Base-by-base conservation (phyloP, 2,329 filamentous ascomycete genomes). In the Torrubiellomyces zombiae region DNA sequence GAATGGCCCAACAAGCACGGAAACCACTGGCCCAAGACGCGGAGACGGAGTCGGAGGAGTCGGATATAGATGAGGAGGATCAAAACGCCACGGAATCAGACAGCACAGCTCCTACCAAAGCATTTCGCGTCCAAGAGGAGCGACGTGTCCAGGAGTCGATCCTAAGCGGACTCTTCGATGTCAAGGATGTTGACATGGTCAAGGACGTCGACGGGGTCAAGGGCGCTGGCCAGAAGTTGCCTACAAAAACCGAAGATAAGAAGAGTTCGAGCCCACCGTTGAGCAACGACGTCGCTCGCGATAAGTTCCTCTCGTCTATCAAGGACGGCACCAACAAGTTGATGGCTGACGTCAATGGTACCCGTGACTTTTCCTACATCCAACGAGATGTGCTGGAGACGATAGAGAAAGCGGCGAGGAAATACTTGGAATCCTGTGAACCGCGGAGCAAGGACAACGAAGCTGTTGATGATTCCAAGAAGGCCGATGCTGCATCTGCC, bases 31-130 rank as follows among this genome's bases (percentile, higher is more conserved):
- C 43, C 7, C 38, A 43, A 9, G 51, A 54, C 22, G 50, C 48
- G 9, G 55, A 60, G 14, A 41, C 47, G 5, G 58, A 63, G 12
- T 41, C 47, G 5, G 58, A 63, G 12, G 60, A 62, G 24, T 57
- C 65, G 5, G 62, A 72, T 31, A 45, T 55, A 15, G 62, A 71
- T 18, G 61, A 68, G 28, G 65, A 70, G 9, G 63, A 67, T 29
- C 54, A 63, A 26, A 36, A 34, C 24, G 40, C 37, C 6, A 39
- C 10, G 6, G 26, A 34, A 23, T 47, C 50, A 21, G 56, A 58
- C 18, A 37, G 45, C 9, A 55, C 43, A 26, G 53, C 48, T 2
- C 51, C 60, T 4, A 53, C 55, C 8, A 63, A 58, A 31, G 47
- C 44, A 0, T 55, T 60, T 25, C 52, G 55, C 9, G 61, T 61